Base-by-base conservation (phyloP, 2,329 filamentous ascomycete genomes). In the Ophiostoma piceae region DNA sequence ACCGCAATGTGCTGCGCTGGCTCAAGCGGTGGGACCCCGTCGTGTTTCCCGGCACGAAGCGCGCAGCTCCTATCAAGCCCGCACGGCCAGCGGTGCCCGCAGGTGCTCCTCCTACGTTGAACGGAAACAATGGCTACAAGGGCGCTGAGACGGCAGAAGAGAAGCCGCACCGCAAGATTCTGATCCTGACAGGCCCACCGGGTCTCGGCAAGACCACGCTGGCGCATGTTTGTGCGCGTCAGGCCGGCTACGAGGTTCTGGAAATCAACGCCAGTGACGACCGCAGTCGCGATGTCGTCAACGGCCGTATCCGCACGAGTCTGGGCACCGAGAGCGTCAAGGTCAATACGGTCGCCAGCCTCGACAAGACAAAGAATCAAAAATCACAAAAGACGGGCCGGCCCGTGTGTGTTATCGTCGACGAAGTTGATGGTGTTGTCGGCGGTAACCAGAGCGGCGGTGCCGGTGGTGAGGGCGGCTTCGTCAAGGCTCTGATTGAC, bases 201-300 rank as follows among this genome's bases (percentile, higher is more conserved):
- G 95, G 95, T 1, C 82, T 99, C 12, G 95, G 95, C 37, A 99
- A 99, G 82, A 99, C 95, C 0, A 99, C 95, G 0, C 79, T 99
- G 66, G 95, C 95, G 1, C 95, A 99, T 79, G 95, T 99, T 0
- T 98, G 95, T 77, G 96, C 96, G 0, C 89, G 85, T 74, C 95
- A 99, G 79, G 95, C 95, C 5, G 95, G 95, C 0, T 99, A 99
- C 75, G 95, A 98, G 76, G 91, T 96, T 0, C 86, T 98, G 77
- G 95, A 99, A 78, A 96, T 99, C 80, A 99, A 99, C 75, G 95
- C 96, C 9, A 98, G 94, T 75, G 95, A 99, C 76, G 96, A 99
- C 77, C 86, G 95, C 75, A 97, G 92, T 76, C 85, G 87, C 39
- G 89, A 94, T 76, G 92, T 99, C 1, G 95, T 99, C 47, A 95